Percentiles rank a stretch among this genome's conserved stretches.
Conservation (phyloP, 129 eudicot genomes). For the Erigeron canadensis region DNA sequence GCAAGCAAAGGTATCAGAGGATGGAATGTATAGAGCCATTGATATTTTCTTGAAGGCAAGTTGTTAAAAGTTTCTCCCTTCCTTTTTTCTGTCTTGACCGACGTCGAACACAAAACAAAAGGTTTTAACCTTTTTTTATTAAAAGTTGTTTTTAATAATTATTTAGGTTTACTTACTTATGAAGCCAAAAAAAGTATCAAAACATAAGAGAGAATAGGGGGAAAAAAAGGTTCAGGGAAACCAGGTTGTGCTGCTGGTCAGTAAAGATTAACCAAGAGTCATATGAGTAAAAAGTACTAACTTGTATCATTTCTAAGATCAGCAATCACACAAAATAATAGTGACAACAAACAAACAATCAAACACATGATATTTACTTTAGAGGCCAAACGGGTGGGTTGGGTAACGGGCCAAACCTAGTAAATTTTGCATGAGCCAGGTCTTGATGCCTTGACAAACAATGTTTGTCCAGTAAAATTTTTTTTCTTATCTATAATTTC, state of each 20-base stretch:
- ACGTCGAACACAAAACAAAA: no score
- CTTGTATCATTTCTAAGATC: neutral
- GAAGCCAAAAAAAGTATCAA: no score
- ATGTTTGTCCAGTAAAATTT: neutral
- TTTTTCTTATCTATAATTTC: no score
- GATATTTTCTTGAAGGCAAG: slow-evolving; percentile 85
- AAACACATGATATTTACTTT: neutral
- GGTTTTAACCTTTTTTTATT: no score
- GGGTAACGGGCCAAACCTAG: neutral
- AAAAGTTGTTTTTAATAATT: no score
- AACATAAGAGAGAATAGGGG: no score
- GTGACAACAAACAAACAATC: neutral
- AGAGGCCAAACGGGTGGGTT: neutral
- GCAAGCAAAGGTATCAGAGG: slow-evolving; percentile 72
- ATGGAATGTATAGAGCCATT: slow-evolving; percentile 93
- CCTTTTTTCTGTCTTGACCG: neutral
- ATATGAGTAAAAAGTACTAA: no score
- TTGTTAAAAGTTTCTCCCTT: neutral
- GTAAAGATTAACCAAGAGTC: no score
- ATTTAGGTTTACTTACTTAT: no score
- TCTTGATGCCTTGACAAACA: neutral
- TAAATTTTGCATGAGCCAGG: neutral
- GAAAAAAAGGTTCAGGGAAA: no score
- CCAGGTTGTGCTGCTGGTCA: no score
- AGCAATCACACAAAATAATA: slow-evolving; percentile 5